A percentile compares a stretch with the other conserved stretches of the same genome.
Evolutionary conservation across 2,329 filamentous ascomycete genomes (phyloP).

Genomic region (Macroventuria anomochaeta): DNA sequence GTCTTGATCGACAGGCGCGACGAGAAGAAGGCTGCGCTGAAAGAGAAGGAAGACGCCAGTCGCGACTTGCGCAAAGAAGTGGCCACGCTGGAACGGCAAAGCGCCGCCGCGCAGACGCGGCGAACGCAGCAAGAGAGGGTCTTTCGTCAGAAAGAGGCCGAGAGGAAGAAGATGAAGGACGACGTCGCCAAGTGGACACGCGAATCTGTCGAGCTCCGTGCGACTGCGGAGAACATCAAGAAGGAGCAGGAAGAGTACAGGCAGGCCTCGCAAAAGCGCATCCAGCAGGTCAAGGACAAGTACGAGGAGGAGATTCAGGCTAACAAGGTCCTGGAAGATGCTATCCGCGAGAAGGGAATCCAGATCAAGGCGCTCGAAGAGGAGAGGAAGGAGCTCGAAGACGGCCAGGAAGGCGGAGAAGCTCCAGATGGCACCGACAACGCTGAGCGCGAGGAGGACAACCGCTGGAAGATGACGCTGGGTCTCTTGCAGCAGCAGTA

Average conservation of each 20-base stretch:
- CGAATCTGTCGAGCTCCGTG: conserved; percentile 63
- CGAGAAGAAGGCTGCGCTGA: conserved; percentile 75
- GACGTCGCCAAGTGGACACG: conserved; percentile 72
- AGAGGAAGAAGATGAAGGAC: conserved; percentile 72
- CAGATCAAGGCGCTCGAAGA: conserved; percentile 78
- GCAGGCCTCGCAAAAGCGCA: conserved; percentile 47
- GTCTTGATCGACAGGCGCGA: conserved; percentile 77
- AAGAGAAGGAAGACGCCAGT: conserved; percentile 90
- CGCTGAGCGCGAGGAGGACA: conserved; percentile 54
- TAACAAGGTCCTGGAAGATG: conserved; percentile 71
- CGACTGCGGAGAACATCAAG: conserved; percentile 59
- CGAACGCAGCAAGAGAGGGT: conserved; percentile 78
- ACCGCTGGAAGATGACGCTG: conserved; percentile 63
- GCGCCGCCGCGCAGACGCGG: conserved; percentile 79
- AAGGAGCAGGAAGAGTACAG: conserved; percentile 49
- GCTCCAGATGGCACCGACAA: conserved; percentile 52
- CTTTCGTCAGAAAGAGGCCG: conserved; percentile 71
- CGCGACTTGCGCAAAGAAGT: conserved; percentile 83
- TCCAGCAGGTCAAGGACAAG: conserved; percentile 51
- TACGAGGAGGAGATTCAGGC: conserved; percentile 52
- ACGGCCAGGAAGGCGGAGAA: conserved; percentile 51
- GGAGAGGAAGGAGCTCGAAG: conserved; percentile 63
- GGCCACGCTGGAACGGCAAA: conserved; percentile 78
- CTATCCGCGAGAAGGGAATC: conserved; percentile 73
- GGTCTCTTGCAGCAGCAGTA: conserved; percentile 61